Evolutionary conservation across 257 asterid genomes (phyloP), one percentile per base, ranked within the genome.

Genomic region (Misopates orontium): DNA sequence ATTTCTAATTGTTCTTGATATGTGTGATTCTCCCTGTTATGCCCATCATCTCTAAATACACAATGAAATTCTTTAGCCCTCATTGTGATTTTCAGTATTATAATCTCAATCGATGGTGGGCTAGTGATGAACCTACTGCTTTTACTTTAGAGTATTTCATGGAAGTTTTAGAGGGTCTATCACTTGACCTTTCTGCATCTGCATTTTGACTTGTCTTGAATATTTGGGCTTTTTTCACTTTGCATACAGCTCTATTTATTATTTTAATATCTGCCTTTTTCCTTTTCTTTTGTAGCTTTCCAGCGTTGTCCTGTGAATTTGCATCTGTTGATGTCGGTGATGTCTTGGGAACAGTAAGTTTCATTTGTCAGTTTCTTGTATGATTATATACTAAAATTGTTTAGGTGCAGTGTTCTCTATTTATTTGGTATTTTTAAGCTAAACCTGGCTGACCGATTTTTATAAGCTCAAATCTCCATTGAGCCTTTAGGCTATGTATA

Each of bases 261-360:
- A n/a, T 14, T 19, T 63, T 24, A 20, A 8, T 51, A 36, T 53
- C 22, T 41, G 45, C 54, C 21, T 68, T 59, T 12, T 50, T 62
- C 3, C 12, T 28, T 13, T 58, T 56, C 14, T 63, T 17, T 48
- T 78, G 83, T 74, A 91, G 99, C 81, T 90, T 93, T 81, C 99
- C 97, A 7, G 95, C 99, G 32, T 60, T 93, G 74, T 90, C 99
- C 69, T 93, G 99, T 75, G 99, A 93, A 80, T 93, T 93, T 82
- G 99, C 99, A 53, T 93, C 99, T 16, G 86, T 93, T 28, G 99
- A 90, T 71, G 90, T 93, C 77, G 86, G 95, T 78, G 99, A 90
- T 74, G 90, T 82, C 75, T 72, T 93, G 83, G 99, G 97, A 75
- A 93, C 97, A 59, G 99, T 93, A 90, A 83, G 97, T 83, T 70